Evolutionary conservation across 306 rosid genomes (phyloP), one percentile per base, ranked within the genome.

Genomic region (Luffa aegyptiaca): DNA sequence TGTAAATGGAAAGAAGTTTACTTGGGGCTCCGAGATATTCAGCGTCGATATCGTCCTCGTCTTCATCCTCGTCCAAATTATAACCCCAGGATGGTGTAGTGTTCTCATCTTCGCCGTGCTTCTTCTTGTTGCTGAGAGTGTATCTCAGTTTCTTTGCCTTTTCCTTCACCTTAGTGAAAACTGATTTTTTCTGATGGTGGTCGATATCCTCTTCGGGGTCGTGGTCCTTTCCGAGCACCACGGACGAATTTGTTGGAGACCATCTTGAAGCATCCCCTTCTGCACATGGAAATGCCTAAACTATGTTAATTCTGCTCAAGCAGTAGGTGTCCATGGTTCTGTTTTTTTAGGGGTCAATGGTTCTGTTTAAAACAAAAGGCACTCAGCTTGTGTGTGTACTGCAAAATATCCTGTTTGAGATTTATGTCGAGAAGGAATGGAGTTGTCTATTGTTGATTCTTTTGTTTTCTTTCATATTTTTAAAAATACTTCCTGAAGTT

Each of bases 11-110:
- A 55, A 64, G 26, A 59, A 20, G 6, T 4, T 86, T 92, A 91
- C 97, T 84, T n/a, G 98, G 97, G 46, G 97, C 89, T 81, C 93
- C 97, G 14, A 83, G 84, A 80, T 86, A 84, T 83, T 92, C 97
- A 33, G 89, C 88, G 46, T 84, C 90, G 20, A 87, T 88, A 58
- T 85, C 87, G 62, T 52, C 87, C 5, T 71, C 86, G 51, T 52
- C 86, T 1, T 61, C 84, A 4, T 85, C 87, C 0, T 84, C 85
- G 5, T 82, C 89, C 71, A 84, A 79, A 76, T 78, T 83, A 61
- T 86, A 83, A 35, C 84, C 81, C 55, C 84, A 78, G 6, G 90
- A 49, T 13, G 93, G 93, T 4, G 78, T 81, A 62, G 48, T 1
- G 49, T 57, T 91, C 7, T 81, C 88, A 3, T 86, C 92, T 8